These are phyloP conservation scores for Thuja plicata DNA, from an alignment of 83 land plant species.

Conservation along the genomic window DNA sequence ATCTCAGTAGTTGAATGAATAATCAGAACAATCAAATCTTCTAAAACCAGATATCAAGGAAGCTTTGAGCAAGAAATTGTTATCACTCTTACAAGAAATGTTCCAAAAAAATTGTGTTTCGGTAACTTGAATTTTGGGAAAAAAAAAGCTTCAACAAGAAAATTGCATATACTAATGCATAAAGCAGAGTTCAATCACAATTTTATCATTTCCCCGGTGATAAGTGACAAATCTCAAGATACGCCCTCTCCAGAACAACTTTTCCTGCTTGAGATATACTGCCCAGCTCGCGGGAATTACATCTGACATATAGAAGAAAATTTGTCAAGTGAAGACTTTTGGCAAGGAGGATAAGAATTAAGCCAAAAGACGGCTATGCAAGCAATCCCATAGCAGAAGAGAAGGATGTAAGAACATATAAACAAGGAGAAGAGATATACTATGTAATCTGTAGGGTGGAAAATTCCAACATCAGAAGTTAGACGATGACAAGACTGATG, in stretches of 20 bases:
- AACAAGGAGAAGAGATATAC: slow-evolving; percentile 7
- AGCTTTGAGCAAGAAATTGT: background rate
- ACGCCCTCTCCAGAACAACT: background rate
- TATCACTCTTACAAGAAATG: background rate
- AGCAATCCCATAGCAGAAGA: background rate
- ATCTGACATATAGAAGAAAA: slow-evolving; percentile 5
- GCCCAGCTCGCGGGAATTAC: background rate
- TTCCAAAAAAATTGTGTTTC: background rate
- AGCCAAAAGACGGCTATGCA: background rate
- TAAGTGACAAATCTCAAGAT: slow-evolving; percentile 1
- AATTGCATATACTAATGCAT: background rate
- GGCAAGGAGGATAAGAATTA: background rate
- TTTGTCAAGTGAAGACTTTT: background rate
- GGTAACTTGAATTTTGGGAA: background rate
- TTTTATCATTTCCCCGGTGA: background rate
- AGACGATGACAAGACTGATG: slow-evolving; percentile 3
- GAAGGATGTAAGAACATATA: background rate
- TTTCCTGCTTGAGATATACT: slow-evolving; percentile 5
- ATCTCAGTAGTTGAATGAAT: background rate
- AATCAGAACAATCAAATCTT: background rate
- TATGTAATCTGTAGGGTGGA: background rate
- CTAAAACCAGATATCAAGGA: background rate
- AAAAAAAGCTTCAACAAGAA: too few relatives aligned
- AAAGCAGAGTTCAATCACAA: background rate
- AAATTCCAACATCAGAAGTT: background rate